Base-by-base conservation (phyloP, 345 rosid genomes). In the Linum tenue region DNA sequence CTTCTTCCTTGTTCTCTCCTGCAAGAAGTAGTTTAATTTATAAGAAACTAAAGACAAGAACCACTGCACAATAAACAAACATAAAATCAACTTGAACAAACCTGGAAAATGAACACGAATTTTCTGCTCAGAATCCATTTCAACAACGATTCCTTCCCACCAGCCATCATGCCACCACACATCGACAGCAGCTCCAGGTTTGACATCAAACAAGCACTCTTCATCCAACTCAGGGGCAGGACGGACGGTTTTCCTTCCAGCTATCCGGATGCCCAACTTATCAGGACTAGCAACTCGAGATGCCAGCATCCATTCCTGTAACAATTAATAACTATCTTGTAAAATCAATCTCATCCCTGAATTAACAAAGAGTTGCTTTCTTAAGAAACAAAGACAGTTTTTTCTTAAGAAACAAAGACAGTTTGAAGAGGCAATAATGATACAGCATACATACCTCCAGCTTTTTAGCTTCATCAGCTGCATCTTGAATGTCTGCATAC, bases 271-370 rank as follows among this genome's bases (percentile, higher is more conserved):
- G 40, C 87, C 86, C 56, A 76, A 61, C 55, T 72, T 73, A 78
- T 88, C 98, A 56, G 74, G 66, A 74, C 22, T 73, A 37, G 85
- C 92, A 76, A 73, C 76, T 56, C 69, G 82, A 66, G 81, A 79
- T 44, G 86, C 78, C 77, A 74, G 66, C 75, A 89, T 70, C 96
- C 98, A 88, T 68, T 91, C 98, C 95, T 91, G 73, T 62, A 80
- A 67, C 50, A 10, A 14, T 12, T 56, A 67, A 41, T 15, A n/a
- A 41, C 8, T 4, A 0, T 51, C 11, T 39, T 7, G 16, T 37
- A 68, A 9, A 63, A 37, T 0, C 37, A 3, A 44, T 41, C 22
- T 5, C 35, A 38, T 43, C 17, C 9, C 5, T 5, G 36, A 7
- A 40, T 10, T 5, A 12, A 41, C 31, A 22, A 22, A 22, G 31